Evolutionary conservation across 352 stramenopile genomes (phyloP).

Genomic region (Pythium sukuiense): DNA sequence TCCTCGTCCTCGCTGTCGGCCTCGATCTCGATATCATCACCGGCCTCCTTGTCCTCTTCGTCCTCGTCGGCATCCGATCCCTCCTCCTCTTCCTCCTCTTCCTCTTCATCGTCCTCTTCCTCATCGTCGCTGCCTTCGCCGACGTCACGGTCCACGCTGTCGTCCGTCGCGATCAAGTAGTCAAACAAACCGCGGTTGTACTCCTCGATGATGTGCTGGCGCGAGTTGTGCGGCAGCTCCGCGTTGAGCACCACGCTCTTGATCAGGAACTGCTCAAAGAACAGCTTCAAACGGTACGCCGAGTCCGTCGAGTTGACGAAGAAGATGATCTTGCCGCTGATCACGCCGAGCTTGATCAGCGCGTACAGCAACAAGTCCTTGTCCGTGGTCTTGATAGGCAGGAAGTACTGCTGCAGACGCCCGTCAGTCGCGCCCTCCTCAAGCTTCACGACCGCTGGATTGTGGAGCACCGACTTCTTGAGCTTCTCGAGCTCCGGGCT

Average conservation of each 20-base stretch:
- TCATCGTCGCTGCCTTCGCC: conserved; percentile 60
- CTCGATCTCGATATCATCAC: conserved; percentile 52
- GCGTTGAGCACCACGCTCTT: conserved; percentile 98
- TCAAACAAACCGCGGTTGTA: conserved; percentile 98
- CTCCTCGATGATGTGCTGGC: conserved; percentile 96
- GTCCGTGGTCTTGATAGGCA: conserved; percentile 86
- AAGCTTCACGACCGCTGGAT: conserved; percentile 96
- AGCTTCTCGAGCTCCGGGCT: conserved; percentile 95
- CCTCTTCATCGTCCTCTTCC: conserved; percentile 69
- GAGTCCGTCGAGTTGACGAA: conserved; percentile 97
- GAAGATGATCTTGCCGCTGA: conserved; percentile 98
- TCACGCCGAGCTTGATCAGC: conserved; percentile 96
- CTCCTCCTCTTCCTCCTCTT: conserved; percentile 50
- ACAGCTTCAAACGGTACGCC: conserved; percentile 97
- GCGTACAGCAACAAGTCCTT: conserved; percentile 98
- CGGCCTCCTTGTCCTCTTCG: conserved; percentile 37
- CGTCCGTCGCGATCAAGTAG: conserved; percentile 98
- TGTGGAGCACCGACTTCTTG: conserved; percentile 97
- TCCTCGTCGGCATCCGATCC: conserved; percentile 43
- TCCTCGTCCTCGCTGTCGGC: conserved; percentile 39
- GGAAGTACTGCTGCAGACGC: conserved; percentile 96
- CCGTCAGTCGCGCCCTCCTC: conserved; percentile 90
- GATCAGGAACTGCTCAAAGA: conserved; percentile 99
- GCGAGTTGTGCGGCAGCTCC: conserved; percentile 96
- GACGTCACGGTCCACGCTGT: conserved; percentile 91